Base-by-base conservation (phyloP, 2,329 filamentous ascomycete genomes). In the Chrysoporthe puriensis region DNA sequence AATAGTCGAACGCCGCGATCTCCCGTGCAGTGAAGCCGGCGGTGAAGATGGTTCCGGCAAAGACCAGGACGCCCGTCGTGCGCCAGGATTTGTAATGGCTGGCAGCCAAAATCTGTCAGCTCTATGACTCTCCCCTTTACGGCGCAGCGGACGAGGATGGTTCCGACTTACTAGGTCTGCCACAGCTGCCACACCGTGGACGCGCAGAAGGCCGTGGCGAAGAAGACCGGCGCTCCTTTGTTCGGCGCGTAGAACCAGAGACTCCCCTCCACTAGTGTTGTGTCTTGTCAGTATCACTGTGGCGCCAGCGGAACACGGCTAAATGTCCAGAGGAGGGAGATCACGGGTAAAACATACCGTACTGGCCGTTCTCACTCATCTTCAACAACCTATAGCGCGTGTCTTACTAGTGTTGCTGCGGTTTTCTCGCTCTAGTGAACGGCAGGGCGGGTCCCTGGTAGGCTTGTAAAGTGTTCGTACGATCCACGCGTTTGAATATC, bases 41-140 rank as follows among this genome's bases (percentile, higher is more conserved):
- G 0, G 83, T 79, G 74, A 87, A 85, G 54, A 86, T 67, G 0
- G 80, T 64, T 3, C 80, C 79, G 36, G 80, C 80, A 73, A 82
- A 80, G 16, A 84, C 81, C 13, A 85, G 80, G 7, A 87, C 76
- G 1, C 81, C 73, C 0, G 83, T 84, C 7, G 85, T 76, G 62
- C 79, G 79, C 82, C 83, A 87, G 74, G 80, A 82, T 65, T 83
- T 82, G 76, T 85, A 83, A 61, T 78, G 81, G 61, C 74, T 76
- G 42, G 62, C 40, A 58, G 48, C 32, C 11, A 21, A 8, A 40
- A 11, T 21, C 26, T 2, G 50, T 54, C 50, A 54, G 50, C 26
- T 5, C 32, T 16, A 4, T 32, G 50, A 3, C 13, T 50, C n/a
- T 3, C 18, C 13, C 13, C 6, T 54, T 14, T 3, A 40, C 18